Evolutionary conservation across 345 rosid species (phyloP).

Genomic region (Gynandropsis gynandra): DNA sequence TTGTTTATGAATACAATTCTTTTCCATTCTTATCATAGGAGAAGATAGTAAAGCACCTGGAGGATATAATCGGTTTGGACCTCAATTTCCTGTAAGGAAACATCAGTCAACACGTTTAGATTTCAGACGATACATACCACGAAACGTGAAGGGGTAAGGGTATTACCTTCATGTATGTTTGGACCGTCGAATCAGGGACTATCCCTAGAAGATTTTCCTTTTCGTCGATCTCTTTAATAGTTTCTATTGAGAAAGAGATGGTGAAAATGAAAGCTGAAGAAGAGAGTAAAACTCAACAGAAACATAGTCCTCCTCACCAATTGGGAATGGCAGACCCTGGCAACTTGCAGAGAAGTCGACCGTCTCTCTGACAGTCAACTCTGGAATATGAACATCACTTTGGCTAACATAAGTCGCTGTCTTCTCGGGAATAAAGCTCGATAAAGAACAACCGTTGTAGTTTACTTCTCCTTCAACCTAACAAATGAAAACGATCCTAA

Average conservation of each 20-base stretch:
- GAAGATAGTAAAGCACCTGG: slow-evolving; percentile 31
- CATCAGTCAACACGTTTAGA: background rate
- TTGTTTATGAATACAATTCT: no score
- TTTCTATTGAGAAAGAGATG: slow-evolving; percentile 29
- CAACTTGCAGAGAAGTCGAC: slow-evolving; percentile 73
- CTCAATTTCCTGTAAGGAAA: slow-evolving; percentile 28
- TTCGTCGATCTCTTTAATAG: slow-evolving; percentile 48
- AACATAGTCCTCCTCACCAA: slow-evolving; percentile 1
- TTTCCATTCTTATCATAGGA: no score
- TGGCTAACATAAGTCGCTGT: slow-evolving; percentile 48
- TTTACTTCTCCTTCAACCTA: slow-evolving; percentile 30
- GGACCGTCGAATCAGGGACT: slow-evolving; percentile 50
- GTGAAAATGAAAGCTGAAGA: background rate
- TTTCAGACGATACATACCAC: background rate
- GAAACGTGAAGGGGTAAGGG: background rate
- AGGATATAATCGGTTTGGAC: slow-evolving; percentile 45
- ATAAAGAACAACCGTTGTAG: slow-evolving; percentile 47
- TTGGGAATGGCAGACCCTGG: slow-evolving; percentile 49
- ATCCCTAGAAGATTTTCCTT: slow-evolving; percentile 49
- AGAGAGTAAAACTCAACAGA: background rate
- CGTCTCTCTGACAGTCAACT: slow-evolving; percentile 75
- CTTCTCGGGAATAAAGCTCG: slow-evolving; percentile 35
- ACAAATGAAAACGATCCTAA: background rate
- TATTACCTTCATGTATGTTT: slow-evolving; percentile 65
- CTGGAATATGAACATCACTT: slow-evolving; percentile 63